Conservation (phyloP, 192 early-diverging fungal genomes). For the Mortierella hygrophila region DNA sequence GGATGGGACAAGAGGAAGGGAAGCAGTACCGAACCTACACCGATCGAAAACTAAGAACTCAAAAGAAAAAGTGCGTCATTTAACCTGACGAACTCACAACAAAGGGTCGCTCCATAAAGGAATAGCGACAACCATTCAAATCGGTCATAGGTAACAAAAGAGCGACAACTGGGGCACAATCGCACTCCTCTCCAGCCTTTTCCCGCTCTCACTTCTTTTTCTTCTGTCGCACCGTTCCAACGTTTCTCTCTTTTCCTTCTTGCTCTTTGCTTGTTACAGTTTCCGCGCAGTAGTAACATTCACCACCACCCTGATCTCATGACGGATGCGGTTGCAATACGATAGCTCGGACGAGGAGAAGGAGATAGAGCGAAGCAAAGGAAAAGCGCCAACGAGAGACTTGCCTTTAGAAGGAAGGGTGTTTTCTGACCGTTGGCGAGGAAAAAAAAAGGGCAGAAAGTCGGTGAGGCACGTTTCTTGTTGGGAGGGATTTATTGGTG, state of each 20-base stretch:
- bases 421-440: too few species aligned
- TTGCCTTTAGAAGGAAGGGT: too few species aligned
- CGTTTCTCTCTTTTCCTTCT: background rate
- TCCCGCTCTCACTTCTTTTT: background rate
- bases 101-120: too few species aligned
- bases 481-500: background rate
- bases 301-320: background rate
- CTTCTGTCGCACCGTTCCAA: background rate
- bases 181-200: background rate
- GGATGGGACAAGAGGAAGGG: too few species aligned
- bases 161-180: background rate
- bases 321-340: background rate
- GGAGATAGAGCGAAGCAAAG: background rate
- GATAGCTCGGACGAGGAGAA: background rate
- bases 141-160: background rate
- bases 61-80: too few species aligned
- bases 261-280: background rate
- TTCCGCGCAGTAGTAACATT: background rate
- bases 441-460: background rate
- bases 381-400: background rate
- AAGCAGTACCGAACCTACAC: too few species aligned
- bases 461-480: background rate
- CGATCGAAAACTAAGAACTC: too few species aligned
- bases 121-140: too few species aligned
- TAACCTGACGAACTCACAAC: too few species aligned